A percentile compares a stretch with the other conserved stretches of the same genome.
Conservation (phyloP, 108 stramenopile species). For the Discostella pseudostelligera region DNA sequence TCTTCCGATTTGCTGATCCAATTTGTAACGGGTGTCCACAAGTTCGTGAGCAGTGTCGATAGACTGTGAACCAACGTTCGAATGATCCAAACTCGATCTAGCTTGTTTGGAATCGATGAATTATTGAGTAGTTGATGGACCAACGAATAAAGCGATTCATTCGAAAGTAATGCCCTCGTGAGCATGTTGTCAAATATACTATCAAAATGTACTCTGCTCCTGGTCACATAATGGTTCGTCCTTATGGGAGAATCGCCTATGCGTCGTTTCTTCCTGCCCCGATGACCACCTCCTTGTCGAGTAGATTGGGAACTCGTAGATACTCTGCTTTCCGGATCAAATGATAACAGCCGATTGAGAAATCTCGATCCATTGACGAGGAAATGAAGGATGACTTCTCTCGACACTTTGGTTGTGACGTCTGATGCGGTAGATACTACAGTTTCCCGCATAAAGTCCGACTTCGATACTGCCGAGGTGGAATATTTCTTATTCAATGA, state of each 20-base stretch:
- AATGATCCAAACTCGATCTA: slow-evolving; percentile 5
- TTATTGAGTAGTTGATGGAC: slow-evolving; percentile 18
- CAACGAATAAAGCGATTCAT: slow-evolving; percentile 16
- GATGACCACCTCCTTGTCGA: neutral
- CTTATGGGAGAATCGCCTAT: neutral
- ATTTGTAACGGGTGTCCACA: slow-evolving; percentile 33
- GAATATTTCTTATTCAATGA: neutral
- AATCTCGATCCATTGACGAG: slow-evolving; percentile 31
- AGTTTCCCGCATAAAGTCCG: neutral
- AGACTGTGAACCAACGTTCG: slow-evolving; percentile 13
- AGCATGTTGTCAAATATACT: slow-evolving; percentile 12
- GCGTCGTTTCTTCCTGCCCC: slow-evolving; percentile 22
- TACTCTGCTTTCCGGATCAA: slow-evolving; percentile 1
- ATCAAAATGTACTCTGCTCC: slow-evolving; percentile 5
- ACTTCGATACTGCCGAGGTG: neutral
- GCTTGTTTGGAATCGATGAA: neutral
- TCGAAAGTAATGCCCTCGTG: slow-evolving; percentile 14
- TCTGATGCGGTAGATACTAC: neutral
- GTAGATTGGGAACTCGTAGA: neutral
- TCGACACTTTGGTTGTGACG: slow-evolving; percentile 6
- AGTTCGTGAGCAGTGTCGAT: neutral
- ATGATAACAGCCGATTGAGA: slow-evolving; percentile 22
- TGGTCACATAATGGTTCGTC: neutral
- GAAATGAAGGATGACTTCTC: slow-evolving; percentile 25
- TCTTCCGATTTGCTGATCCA: slow-evolving; percentile 39